A percentile compares a stretch with the other conserved stretches of the same genome.
Conservation (phyloP, 1,284 basidiomycete species). For the Rhodotorula sp. region DNA sequence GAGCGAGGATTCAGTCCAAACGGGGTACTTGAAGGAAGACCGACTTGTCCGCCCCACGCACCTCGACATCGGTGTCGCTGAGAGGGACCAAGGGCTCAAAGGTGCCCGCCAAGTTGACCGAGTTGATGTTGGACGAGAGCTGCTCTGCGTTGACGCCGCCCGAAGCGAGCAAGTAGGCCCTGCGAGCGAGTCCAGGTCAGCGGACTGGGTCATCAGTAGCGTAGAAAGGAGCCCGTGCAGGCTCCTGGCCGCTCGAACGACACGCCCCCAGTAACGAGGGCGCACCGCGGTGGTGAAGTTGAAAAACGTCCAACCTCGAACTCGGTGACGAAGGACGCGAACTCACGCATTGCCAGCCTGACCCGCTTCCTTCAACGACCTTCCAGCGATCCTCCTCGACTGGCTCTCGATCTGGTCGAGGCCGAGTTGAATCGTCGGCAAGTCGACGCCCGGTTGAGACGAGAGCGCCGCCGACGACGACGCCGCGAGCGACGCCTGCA, state of each 20-base stretch:
- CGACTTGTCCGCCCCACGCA: constrained; percentile 5
- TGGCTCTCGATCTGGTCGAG: constrained; percentile 90
- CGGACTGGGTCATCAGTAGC: too few species aligned
- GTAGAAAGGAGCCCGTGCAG: constrained; percentile 16
- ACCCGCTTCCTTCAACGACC: constrained; percentile 25
- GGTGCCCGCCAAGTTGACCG: constrained; percentile 76
- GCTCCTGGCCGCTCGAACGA: too few species aligned
- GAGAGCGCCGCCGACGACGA: constrained; percentile 6
- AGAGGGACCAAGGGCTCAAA: constrained; percentile 85
- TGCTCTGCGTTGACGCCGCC: constrained; percentile 79
- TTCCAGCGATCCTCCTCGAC: constrained; percentile 66
- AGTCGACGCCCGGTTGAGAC: constrained; percentile 29
- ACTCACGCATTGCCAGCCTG: constrained; percentile 31
- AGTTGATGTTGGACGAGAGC: constrained; percentile 71
- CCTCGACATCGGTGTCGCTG: constrained; percentile 81
- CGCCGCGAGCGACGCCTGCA: constrained; percentile 25
- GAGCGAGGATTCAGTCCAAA: not conserved
- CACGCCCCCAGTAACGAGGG: too few species aligned
- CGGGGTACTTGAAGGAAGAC: too few species aligned
- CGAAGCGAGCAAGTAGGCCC: constrained; percentile 67
- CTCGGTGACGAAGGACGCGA: not conserved
- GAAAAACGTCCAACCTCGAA: too few species aligned
- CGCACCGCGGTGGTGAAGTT: not conserved
- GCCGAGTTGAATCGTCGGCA: constrained; percentile 80
- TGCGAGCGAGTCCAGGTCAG: constrained; percentile 20